Base-by-base conservation (phyloP, 2,329 filamentous ascomycete species). In the Trichoderma hamatum region DNA sequence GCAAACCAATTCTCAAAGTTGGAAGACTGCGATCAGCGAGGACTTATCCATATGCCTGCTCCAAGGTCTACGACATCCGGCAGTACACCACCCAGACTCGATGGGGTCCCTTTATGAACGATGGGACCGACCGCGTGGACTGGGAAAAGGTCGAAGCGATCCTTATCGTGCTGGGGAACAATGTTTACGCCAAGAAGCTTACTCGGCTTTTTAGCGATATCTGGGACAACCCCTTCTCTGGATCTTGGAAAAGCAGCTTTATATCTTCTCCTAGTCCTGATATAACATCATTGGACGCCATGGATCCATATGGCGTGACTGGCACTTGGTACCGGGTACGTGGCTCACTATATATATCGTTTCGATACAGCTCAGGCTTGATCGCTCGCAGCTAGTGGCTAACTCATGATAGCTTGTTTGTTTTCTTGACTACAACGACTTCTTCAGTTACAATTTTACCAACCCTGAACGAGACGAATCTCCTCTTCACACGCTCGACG, bases 141-240 rank as follows among this genome's bases (percentile, higher is more conserved):
- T 95, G 92, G 92, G 91, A 94, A 78, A 92, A 92, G 80, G 80
- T 94, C 13, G 92, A 94, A 78, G 89, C 90, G 10, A 86, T 93
- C 66, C 87, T 93, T 83, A 82, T 94, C 3, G 87, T 90, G 2
- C 78, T 94, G 3, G 86, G 85, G 3, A 84, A 86, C 75, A 93
- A 93, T 75, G 82, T 91, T 63, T 78, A 81, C 49, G 75, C 78
- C 11, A 85, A 86, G 72, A 79, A 82, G 14, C 76, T 84, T 11
- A 81, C 82, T 21, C 80, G 81, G 2, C 78, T 85, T 2, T 85
- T 88, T 69, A 79, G 78, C 14, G 79, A 83, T 30, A 79, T 86
- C n/a, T 90, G 87, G 85, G 80, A 83, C 39, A 80, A 75, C 14
- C 84, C 87, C 0, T 90, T 89, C 74, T 80, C 82, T 0, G 88